These are phyloP conservation scores for Candida tropicalis DNA, from an alignment of 1,139 yeast species.

Conservation along the genomic window DNA sequence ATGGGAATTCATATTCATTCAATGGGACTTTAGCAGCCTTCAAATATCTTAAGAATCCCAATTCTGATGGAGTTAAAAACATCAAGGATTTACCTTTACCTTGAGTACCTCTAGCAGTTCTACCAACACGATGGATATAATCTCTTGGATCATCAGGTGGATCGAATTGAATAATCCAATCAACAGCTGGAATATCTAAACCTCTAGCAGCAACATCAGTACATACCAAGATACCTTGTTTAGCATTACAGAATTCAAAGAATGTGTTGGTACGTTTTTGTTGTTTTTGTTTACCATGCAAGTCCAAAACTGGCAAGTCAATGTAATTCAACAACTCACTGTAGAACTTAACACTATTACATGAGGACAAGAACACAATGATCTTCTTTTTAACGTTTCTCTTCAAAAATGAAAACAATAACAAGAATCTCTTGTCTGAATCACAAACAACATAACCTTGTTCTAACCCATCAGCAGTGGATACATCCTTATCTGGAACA, in stretches of 20 bases:
- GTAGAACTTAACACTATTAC: slow-evolving; percentile 95
- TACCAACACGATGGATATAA: slow-evolving; percentile 96
- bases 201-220: slow-evolving; percentile 99
- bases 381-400: slow-evolving; percentile 87
- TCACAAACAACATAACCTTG: slow-evolving; percentile 99
- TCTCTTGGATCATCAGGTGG: slow-evolving; percentile 99
- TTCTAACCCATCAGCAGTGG: slow-evolving; percentile 96
- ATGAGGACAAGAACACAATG: slow-evolving; percentile 90
- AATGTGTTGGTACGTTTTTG: slow-evolving; percentile 97
- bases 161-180: slow-evolving; percentile 96
- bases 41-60: slow-evolving; percentile 90
- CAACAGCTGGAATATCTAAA: slow-evolving; percentile 94
- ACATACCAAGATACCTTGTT: slow-evolving; percentile 87
- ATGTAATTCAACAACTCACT: slow-evolving; percentile 93
- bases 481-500: slow-evolving; percentile 75
- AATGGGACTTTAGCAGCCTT: slow-evolving; percentile 97
- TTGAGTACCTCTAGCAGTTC: slow-evolving; percentile 93
- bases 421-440: slow-evolving; percentile 87
- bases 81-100: slow-evolving; percentile 93
- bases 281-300: slow-evolving; percentile 98
- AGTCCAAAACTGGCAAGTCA: slow-evolving; percentile 91
- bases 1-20: slow-evolving; percentile 95
- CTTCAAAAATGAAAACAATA: slow-evolving; percentile 89
- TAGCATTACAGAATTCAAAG: slow-evolving; percentile 96
- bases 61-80: slow-evolving; percentile 92